Base-by-base conservation (phyloP, 169 alveolate genomes). In the Plasmodium coatneyi region DNA sequence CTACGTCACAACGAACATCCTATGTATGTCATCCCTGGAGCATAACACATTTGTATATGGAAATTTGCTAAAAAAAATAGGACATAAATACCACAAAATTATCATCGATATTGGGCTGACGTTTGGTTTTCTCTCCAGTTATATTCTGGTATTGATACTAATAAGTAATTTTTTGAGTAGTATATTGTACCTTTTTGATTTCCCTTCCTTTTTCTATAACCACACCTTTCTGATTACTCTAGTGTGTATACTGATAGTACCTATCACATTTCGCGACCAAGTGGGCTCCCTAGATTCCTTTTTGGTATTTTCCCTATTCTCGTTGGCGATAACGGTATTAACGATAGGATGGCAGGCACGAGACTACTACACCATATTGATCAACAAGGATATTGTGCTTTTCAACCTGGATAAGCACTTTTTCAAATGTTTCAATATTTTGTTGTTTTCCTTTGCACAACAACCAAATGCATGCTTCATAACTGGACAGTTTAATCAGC, bases 1-100 rank as follows among this genome's bases (percentile, higher is more conserved):
- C 16, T 87, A 87, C 71, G 87, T 87, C 5, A 78, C 93, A 36
- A 87, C 93, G 46, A 87, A 87, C 60, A 87, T 87, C n/a, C 46
- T 87, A 60, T 87, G 93, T 32, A 12, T 79, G 6, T 54, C 93
- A 46, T 78, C 93, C 56, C 36, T 87, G 30, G 84, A 87, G 30
- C 93, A 87, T 76, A 87, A 87, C 71, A 87, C 87, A 76, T 87
- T 87, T 87, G 93, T 87, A 54, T 87, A 87, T 87, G 93, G 89
- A 39, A 66, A 78, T 87, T 87, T 87, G 70, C 80, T 87, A 71
- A 49, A 87, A 78, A 87, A 87, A 34, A 78, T 87, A 19, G 93
- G 93, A 14, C 41, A 78, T 22, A 78, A 87, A 30, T 78, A 87
- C 70, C 34, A 87, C 54, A 87, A 87, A 74, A 87, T 72, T 7